Percentiles rank a stretch among this genome's conserved stretches.
phyloP scores from a whole-genome alignment of 2,329 filamentous ascomycete species.

The Trichothecium sympodiale region DNA sequence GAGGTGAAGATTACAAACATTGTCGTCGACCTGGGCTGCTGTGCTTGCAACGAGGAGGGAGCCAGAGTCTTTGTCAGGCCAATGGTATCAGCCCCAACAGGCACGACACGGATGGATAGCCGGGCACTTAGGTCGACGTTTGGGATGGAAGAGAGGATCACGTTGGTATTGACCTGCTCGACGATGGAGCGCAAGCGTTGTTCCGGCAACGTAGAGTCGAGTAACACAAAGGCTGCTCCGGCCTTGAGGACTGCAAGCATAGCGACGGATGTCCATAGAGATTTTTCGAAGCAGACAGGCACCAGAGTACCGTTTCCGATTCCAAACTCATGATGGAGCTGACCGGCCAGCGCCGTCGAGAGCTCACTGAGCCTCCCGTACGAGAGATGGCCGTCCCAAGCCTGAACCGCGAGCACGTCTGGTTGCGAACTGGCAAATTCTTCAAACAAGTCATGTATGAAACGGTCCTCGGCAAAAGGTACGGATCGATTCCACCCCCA shows the following conservation, averaged over 20 bases:
- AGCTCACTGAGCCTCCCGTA: not conserved
- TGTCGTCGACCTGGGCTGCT: too few relatives aligned
- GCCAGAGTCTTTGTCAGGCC: too few relatives aligned
- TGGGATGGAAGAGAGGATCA: too few relatives aligned
- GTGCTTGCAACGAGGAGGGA: too few relatives aligned
- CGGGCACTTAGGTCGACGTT: too few relatives aligned
- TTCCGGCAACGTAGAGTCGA: conserved; percentile 7
- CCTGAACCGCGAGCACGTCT: conserved; percentile 22
- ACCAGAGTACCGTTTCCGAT: conserved; percentile 8
- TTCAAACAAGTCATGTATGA: conserved; percentile 1
- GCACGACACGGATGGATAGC: too few relatives aligned
- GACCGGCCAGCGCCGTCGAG: not conserved
- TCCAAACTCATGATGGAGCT: conserved; percentile 1
- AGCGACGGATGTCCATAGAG: conserved; percentile 6
- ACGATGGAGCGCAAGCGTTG: conserved; percentile 1
- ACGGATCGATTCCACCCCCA: not conserved
- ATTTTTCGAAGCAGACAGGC: conserved; percentile 12
- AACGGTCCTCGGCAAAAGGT: not conserved
- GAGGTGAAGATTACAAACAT: conserved; percentile 36
- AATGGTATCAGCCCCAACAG: not conserved
- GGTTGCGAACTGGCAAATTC: conserved; percentile 10
- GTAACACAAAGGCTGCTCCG: conserved; percentile 12
- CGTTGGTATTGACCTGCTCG: not conserved
- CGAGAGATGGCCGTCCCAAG: conserved; percentile 26
- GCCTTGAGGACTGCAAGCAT: conserved; percentile 12